Evolutionary conservation across 2,329 filamentous ascomycete genomes (phyloP).

Genomic region (Tricladium varicosporioides): DNA sequence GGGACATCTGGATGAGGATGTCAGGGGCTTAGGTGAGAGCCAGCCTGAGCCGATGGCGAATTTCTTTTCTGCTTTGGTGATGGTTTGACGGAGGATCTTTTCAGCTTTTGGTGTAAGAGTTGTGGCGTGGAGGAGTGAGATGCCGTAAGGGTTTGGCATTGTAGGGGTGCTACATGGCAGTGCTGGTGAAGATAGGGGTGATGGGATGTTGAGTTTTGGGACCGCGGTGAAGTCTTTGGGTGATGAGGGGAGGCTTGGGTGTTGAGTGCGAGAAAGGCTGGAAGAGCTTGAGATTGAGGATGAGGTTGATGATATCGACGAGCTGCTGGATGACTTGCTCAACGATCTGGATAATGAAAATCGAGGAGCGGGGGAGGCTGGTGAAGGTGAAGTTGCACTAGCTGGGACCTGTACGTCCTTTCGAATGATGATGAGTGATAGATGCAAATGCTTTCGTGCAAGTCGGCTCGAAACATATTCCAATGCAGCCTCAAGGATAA

Average conservation of each 20-base stretch:
- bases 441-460: conserved; percentile 51
- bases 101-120: conserved; percentile 47
- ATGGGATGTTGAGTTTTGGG: conserved; percentile 11
- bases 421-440: conserved; percentile 57
- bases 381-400: conserved; percentile 15
- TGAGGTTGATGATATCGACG: conserved; percentile 15
- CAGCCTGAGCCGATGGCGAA: conserved; percentile 41
- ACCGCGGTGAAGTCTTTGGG: conserved; percentile 18
- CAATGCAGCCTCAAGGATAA: conserved; percentile 52
- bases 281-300: conserved; percentile 14
- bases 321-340: conserved; percentile 3
- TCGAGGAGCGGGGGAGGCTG: neutral
- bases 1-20: conserved; percentile 43
- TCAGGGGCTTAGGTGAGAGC: conserved; percentile 35
- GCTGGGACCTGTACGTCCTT: conserved; percentile 55
- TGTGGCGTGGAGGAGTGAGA: conserved; percentile 48
- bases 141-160: conserved; percentile 42
- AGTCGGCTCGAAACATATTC: conserved; percentile 57
- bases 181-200: conserved; percentile 24
- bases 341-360: conserved; percentile 2
- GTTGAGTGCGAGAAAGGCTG: conserved; percentile 23
- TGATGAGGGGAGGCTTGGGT: conserved; percentile 26
- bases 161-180: conserved; percentile 32
- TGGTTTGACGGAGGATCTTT: conserved; percentile 45
- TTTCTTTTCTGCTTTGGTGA: conserved; percentile 53